Percentiles rank a stretch among this genome's conserved stretches.
These are phyloP conservation scores for Septoria linicola DNA, from an alignment of 2,329 filamentous ascomycete genomes.

Conservation along the genomic window DNA sequence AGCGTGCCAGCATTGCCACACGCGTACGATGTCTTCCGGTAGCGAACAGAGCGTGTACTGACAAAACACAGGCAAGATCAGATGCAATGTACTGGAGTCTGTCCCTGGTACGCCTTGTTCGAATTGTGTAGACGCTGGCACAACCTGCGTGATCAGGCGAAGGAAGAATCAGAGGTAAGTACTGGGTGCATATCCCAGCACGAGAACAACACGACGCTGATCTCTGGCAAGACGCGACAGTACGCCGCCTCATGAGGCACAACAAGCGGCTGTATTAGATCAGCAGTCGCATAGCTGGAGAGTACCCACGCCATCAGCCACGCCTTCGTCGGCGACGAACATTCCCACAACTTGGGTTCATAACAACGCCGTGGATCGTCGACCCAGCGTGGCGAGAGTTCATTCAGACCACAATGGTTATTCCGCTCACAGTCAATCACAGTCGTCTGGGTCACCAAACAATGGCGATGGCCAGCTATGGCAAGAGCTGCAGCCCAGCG, in stretches of 20 bases:
- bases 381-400: conserved; percentile 13
- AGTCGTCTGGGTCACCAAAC: conserved; percentile 24
- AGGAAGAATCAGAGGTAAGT: conserved; percentile 27
- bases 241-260: conserved; percentile 24
- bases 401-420: conserved; percentile 19
- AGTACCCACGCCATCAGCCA: conserved; percentile 19
- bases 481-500: conserved; percentile 19
- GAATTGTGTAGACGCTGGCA: conserved; percentile 27
- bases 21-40: conserved; percentile 4
- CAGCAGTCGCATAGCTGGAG: conserved; percentile 26
- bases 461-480: conserved; percentile 21
- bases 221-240: conserved; percentile 24
- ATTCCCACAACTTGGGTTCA: conserved; percentile 11
- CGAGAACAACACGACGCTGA: conserved; percentile 6
- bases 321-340: conserved; percentile 9
- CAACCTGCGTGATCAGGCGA: conserved; percentile 23
- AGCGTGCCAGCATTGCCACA: conserved; percentile 27
- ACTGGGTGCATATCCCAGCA: background rate
- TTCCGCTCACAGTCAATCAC: conserved; percentile 21
- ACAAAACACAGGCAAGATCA: conserved; percentile 18
- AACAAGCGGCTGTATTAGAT: conserved; percentile 21
- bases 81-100: conserved; percentile 26
- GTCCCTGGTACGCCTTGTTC: conserved; percentile 26
- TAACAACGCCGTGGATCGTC: conserved; percentile 12
- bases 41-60: background rate